These are phyloP conservation scores for Raphanus raphanistrum DNA, from an alignment of 345 rosid genomes.

Conservation along the genomic window DNA sequence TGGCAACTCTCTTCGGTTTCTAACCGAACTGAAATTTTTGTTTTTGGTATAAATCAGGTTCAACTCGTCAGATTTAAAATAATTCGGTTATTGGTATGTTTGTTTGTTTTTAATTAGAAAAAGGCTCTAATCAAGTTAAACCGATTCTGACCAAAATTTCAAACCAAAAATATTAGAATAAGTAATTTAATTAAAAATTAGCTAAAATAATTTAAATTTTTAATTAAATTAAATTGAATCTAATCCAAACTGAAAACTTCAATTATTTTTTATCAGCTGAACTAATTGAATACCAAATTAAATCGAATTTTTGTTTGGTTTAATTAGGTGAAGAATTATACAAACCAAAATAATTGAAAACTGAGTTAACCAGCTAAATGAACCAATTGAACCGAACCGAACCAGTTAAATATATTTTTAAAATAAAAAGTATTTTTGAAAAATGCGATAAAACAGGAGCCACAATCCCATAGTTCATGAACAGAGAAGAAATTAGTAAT, in stretches of 20 bases:
- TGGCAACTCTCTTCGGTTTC: not conserved
- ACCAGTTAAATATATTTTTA: not conserved
- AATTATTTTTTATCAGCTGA: not conserved
- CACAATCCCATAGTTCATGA: conserved; percentile 38
- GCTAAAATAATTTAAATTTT: not conserved
- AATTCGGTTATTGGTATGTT: not conserved
- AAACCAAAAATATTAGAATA: not conserved
- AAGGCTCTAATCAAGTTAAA: not conserved
- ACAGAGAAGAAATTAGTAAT: conserved; percentile 34
- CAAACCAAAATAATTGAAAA: not conserved
- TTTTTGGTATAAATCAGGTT: not conserved
- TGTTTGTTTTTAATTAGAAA: not conserved
- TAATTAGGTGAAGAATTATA: not conserved
- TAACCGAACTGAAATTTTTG: not conserved
- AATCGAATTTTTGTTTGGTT: not conserved
- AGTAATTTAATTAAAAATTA: not conserved
- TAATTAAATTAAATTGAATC: not conserved
- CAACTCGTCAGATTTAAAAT: not conserved
- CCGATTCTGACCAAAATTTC: not conserved
- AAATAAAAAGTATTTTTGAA: not conserved
- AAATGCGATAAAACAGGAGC: conserved; percentile 32
- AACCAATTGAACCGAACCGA: not conserved
- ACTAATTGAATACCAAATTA: not conserved
- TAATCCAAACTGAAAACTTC: not conserved
- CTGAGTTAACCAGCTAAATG: not conserved